Evolutionary conservation across 2,329 filamentous ascomycete genomes (phyloP).

Genomic region (Ascochyta viciae-villosae): DNA sequence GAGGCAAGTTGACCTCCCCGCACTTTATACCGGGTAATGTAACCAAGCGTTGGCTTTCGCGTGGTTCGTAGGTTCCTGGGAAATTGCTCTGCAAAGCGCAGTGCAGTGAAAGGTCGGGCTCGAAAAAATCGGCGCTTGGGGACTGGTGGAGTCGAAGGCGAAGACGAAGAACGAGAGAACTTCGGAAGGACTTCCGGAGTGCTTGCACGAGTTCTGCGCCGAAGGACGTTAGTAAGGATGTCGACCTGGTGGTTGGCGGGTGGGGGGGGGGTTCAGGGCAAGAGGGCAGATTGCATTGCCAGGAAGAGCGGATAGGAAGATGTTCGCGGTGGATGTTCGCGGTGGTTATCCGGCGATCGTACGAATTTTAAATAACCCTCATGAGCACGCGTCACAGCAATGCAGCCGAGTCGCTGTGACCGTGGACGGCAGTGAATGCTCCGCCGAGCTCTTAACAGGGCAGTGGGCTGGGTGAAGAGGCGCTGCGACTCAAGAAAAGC

Average conservation of each 20-base stretch:
- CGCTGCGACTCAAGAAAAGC: slow-evolving; percentile 19
- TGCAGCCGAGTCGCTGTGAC: not conserved
- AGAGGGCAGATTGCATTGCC: not conserved
- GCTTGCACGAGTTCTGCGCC: slow-evolving; percentile 21
- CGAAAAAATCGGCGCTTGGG: slow-evolving; percentile 7
- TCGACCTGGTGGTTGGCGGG: slow-evolving; percentile 5
- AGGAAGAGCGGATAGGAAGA: slow-evolving; percentile 4
- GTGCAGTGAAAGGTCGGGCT: slow-evolving; percentile 5
- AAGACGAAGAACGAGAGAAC: slow-evolving; percentile 13
- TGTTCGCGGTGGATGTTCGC: slow-evolving; percentile 8
- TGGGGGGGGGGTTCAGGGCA: not conserved
- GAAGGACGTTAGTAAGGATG: slow-evolving; percentile 23
- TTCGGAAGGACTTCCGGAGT: slow-evolving; percentile 18
- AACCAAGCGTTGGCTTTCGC: slow-evolving; percentile 27
- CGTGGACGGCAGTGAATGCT: slow-evolving; percentile 3
- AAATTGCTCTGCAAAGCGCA: slow-evolving; percentile 13
- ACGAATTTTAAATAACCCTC: not conserved
- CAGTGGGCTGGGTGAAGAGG: slow-evolving; percentile 8
- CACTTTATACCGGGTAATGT: slow-evolving; percentile 37
- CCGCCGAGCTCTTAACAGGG: slow-evolving; percentile 1
- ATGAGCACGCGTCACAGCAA: slow-evolving; percentile 3
- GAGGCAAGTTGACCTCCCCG: slow-evolving; percentile 52
- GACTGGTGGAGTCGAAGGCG: slow-evolving; percentile 13
- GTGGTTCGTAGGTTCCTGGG: slow-evolving; percentile 3
- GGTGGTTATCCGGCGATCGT: slow-evolving; percentile 5